Evolutionary conservation across 2,329 filamentous ascomycete genomes (phyloP).

Genomic region (Clonostachys rhizophaga): DNA sequence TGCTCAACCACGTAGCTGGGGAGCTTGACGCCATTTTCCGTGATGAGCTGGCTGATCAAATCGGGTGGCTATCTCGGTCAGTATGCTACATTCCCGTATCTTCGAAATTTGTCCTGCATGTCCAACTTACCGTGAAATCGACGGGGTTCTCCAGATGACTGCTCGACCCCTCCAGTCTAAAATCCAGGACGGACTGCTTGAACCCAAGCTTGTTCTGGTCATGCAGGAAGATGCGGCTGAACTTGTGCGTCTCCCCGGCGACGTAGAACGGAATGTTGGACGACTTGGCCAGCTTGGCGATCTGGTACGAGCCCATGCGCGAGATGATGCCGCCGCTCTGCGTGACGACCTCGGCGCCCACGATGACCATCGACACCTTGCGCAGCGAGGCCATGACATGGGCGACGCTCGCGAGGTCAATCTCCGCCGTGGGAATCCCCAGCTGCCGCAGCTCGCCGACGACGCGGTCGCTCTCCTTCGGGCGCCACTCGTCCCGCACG

Average conservation of each 20-base stretch:
- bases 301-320: constrained; percentile 79
- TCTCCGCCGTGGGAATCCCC: constrained; percentile 72
- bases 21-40: constrained; percentile 68
- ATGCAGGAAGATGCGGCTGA: constrained; percentile 75
- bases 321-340: constrained; percentile 93
- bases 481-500: constrained; percentile 52
- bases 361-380: constrained; percentile 62
- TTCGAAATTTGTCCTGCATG: neutral
- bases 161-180: constrained; percentile 48
- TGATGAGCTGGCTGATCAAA: constrained; percentile 68
- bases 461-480: constrained; percentile 63
- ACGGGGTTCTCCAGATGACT: constrained; percentile 52
- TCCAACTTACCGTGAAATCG: constrained; percentile 63
- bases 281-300: constrained; percentile 71
- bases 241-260: constrained; percentile 94
- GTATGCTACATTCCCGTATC: neutral
- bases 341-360: constrained; percentile 80
- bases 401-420: constrained; percentile 60
- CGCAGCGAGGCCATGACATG: constrained; percentile 58
- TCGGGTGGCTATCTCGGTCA: constrained; percentile 49
- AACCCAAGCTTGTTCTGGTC: constrained; percentile 77
- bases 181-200: constrained; percentile 72
- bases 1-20: constrained; percentile 68
- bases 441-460: constrained; percentile 66
- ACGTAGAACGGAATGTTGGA: constrained; percentile 79